phyloP scores from a whole-genome alignment of 2,329 filamentous ascomycete genomes.

The Colletotrichum sidae region DNA sequence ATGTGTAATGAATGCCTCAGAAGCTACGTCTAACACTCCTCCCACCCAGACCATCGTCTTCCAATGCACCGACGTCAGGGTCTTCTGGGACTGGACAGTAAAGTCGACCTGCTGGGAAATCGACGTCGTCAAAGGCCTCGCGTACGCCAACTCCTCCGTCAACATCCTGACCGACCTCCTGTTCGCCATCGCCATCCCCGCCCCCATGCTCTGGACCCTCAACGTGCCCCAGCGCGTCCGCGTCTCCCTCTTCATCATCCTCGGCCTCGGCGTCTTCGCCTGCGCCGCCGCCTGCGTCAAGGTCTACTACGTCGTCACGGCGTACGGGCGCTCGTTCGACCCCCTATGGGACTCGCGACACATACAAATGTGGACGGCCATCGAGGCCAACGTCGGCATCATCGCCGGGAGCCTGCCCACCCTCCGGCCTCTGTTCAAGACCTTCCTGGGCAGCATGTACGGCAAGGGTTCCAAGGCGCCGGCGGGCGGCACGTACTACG shows the following conservation, averaged over 20 bases:
- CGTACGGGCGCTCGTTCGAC: constrained; percentile 53
- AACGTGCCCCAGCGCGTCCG: constrained; percentile 57
- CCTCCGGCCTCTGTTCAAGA: constrained; percentile 49
- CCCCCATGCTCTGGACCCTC: constrained; percentile 52
- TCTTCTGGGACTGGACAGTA: constrained; percentile 56
- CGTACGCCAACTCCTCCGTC: constrained; percentile 54
- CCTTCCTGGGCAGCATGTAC: constrained; percentile 46
- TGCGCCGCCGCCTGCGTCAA: constrained; percentile 56
- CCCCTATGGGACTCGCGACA: constrained; percentile 58
- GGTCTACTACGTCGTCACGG: constrained; percentile 47
- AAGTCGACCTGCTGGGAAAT: constrained; percentile 55
- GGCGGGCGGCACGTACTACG: background rate
- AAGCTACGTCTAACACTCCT: background rate
- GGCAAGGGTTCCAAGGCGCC: constrained; percentile 45
- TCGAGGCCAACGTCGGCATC: constrained; percentile 52
- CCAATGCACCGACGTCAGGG: constrained; percentile 59
- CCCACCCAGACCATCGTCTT: constrained; percentile 53
- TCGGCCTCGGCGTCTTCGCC: constrained; percentile 58
- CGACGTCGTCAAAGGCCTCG: constrained; percentile 52
- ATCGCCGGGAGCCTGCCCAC: constrained; percentile 50
- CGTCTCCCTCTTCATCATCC: constrained; percentile 52
- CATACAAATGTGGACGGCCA: constrained; percentile 60
- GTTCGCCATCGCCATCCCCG: constrained; percentile 52
- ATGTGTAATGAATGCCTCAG: background rate
- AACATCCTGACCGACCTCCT: constrained; percentile 52